A percentile compares a stretch with the other conserved stretches of the same genome.
Evolutionary conservation across 2,329 filamentous ascomycete genomes (phyloP).

Genomic region (Fusarium solani-melongenae): DNA sequence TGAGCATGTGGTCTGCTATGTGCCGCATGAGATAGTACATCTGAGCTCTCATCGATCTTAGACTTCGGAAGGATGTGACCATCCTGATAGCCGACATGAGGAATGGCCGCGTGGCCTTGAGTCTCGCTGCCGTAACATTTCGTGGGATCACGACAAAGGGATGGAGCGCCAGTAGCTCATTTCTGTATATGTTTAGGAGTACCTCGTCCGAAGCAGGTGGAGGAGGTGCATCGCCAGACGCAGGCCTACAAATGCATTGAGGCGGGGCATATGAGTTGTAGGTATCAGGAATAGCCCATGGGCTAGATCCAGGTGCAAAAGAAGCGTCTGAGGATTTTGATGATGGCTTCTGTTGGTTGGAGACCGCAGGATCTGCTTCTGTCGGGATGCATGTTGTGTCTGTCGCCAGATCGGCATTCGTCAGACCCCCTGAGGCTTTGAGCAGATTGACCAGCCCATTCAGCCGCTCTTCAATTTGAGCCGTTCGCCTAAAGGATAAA

Average conservation of each 20-base stretch:
- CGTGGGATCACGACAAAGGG: conserved; percentile 60
- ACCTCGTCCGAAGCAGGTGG: conserved; percentile 59
- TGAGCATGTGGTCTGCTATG: conserved; percentile 60
- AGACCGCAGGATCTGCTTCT: conserved; percentile 39
- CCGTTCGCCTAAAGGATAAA: conserved; percentile 53
- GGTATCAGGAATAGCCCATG: conserved; percentile 50
- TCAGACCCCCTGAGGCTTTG: conserved; percentile 55
- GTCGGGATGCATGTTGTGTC: conserved; percentile 44
- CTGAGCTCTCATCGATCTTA: conserved; percentile 61
- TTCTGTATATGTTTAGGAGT: conserved; percentile 58
- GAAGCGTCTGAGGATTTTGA: conserved; percentile 26
- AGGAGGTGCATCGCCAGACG: conserved; percentile 51
- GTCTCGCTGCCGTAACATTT: conserved; percentile 48
- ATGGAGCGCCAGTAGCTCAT: conserved; percentile 54
- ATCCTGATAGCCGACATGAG: conserved; percentile 62
- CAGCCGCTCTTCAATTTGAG: conserved; percentile 61
- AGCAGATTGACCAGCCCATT: conserved; percentile 62
- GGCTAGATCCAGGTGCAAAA: conserved; percentile 23
- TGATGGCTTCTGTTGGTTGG: conserved; percentile 41
- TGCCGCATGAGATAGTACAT: conserved; percentile 60
- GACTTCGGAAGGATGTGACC: conserved; percentile 60
- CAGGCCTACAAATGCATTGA: conserved; percentile 60
- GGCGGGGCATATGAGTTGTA: conserved; percentile 61
- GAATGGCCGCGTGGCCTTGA: conserved; percentile 57
- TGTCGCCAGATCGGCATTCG: conserved; percentile 34